Evolutionary conservation across 768 basidiomycete genomes (phyloP).

Genomic region (Galerina sulciceps): DNA sequence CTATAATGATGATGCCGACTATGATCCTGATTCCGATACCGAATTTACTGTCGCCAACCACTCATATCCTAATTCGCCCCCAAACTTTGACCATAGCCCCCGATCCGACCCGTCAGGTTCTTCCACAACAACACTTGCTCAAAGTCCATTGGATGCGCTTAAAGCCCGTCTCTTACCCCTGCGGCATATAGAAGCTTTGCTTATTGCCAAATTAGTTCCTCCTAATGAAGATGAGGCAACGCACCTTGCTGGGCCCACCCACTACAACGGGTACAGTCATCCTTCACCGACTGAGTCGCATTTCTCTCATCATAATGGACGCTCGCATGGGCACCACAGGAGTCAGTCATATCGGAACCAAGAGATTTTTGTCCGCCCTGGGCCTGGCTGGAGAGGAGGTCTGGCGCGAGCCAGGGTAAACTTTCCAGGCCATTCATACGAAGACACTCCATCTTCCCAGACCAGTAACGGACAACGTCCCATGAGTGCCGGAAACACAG

Average conservation of each 20-base stretch:
- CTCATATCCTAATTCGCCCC: slow-evolving; percentile 15
- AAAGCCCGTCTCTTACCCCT: slow-evolving; percentile 68
- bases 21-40: slow-evolving; percentile 28
- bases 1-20: slow-evolving; percentile 22
- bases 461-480: slow-evolving; percentile 31
- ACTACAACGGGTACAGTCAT: slow-evolving; percentile 14
- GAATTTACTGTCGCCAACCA: slow-evolving; percentile 23
- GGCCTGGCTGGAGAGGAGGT: slow-evolving; percentile 67
- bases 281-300: slow-evolving; percentile 24
- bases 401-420: slow-evolving; percentile 49
- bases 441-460: slow-evolving; percentile 10
- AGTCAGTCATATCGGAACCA: slow-evolving; percentile 37
- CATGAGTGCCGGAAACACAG: slow-evolving; percentile 48
- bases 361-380: slow-evolving; percentile 68
- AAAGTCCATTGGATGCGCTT: slow-evolving; percentile 55
- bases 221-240: slow-evolving; percentile 64
- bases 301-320: slow-evolving; percentile 16
- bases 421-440: slow-evolving; percentile 25
- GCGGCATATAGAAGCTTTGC: slow-evolving; percentile 67
- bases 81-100: slow-evolving; percentile 20
- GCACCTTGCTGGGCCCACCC: slow-evolving; percentile 35
- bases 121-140: slow-evolving; percentile 24
- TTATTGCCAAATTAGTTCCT: slow-evolving; percentile 73
- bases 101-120: slow-evolving; percentile 25
- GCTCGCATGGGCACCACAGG: slow-evolving; percentile 16